Evolutionary conservation across 108 stramenopile genomes (phyloP).

Genomic region (Fistulifera solaris): DNA sequence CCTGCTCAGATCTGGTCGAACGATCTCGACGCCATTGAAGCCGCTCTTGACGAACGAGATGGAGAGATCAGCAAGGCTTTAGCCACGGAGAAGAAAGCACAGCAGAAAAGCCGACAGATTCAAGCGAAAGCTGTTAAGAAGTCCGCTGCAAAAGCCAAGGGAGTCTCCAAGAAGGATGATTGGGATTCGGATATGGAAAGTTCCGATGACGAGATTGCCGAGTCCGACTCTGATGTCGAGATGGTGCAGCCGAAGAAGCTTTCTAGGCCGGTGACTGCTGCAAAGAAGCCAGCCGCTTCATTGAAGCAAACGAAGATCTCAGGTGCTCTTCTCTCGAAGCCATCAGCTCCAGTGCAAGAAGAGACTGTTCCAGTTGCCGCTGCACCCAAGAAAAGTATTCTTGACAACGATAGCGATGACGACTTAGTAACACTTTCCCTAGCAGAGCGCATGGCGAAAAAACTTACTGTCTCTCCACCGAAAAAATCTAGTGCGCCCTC

Average conservation of each 20-base stretch:
- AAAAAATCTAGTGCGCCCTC: slow-evolving; percentile 8
- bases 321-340: background rate
- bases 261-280: background rate
- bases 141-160: slow-evolving; percentile 10
- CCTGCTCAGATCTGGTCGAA: slow-evolving; percentile 84
- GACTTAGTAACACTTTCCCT: slow-evolving; percentile 11
- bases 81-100: slow-evolving; percentile 50
- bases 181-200: slow-evolving; percentile 48
- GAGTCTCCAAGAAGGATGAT: slow-evolving; percentile 34
- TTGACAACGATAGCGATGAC: slow-evolving; percentile 1
- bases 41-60: slow-evolving; percentile 80
- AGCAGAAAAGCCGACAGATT: slow-evolving; percentile 39
- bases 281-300: background rate
- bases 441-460: slow-evolving; percentile 20
- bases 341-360: background rate
- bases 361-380: background rate
- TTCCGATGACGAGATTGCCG: slow-evolving; percentile 33
- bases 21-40: slow-evolving; percentile 92
- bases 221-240: background rate
- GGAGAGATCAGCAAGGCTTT: slow-evolving; percentile 31
- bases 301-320: background rate
- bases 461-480: slow-evolving; percentile 17
- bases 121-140: slow-evolving; percentile 20
- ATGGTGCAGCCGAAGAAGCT: background rate
- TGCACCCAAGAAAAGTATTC: background rate